Evolutionary conservation across 2,329 filamentous ascomycete genomes (phyloP).

Genomic region (Ceratocystis destructans): DNA sequence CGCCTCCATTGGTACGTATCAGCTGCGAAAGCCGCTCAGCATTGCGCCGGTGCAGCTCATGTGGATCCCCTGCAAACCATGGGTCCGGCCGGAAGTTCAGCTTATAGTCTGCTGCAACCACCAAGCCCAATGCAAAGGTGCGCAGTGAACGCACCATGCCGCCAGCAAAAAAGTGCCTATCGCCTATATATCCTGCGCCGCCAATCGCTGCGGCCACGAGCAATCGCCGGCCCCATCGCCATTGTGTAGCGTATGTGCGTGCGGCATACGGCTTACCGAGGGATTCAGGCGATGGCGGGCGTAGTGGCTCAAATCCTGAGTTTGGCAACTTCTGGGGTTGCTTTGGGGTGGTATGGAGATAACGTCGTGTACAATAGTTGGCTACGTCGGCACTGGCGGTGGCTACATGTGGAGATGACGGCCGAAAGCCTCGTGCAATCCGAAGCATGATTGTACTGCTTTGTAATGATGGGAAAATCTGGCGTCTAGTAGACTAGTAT

Average conservation of each 20-base stretch:
- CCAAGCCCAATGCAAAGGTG: constrained; percentile 65
- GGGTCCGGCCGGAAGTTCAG: constrained; percentile 82
- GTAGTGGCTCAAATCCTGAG: constrained; percentile 44
- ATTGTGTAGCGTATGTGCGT: constrained; percentile 33
- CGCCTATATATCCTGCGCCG: constrained; percentile 52
- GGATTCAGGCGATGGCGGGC: constrained; percentile 64
- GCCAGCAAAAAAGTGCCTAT: constrained; percentile 64
- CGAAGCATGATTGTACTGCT: background rate
- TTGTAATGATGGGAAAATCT: background rate
- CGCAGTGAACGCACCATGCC: constrained; percentile 63
- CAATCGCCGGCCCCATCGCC: constrained; percentile 66
- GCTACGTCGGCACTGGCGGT: background rate
- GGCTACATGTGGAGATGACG: background rate
- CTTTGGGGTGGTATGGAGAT: background rate
- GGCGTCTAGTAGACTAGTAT: background rate
- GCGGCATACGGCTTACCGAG: constrained; percentile 53
- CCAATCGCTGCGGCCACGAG: constrained; percentile 45
- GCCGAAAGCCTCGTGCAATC: background rate
- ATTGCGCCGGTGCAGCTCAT: constrained; percentile 68
- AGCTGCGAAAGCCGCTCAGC: constrained; percentile 72
- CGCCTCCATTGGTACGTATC: constrained; percentile 70
- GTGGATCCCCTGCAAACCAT: constrained; percentile 56
- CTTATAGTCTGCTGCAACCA: constrained; percentile 88
- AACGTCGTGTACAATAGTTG: background rate
- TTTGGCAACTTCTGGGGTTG: background rate